Evolutionary conservation across 257 asterid genomes (phyloP), one percentile per base, ranked within the genome.

Genomic region (Henckelia pumila): DNA sequence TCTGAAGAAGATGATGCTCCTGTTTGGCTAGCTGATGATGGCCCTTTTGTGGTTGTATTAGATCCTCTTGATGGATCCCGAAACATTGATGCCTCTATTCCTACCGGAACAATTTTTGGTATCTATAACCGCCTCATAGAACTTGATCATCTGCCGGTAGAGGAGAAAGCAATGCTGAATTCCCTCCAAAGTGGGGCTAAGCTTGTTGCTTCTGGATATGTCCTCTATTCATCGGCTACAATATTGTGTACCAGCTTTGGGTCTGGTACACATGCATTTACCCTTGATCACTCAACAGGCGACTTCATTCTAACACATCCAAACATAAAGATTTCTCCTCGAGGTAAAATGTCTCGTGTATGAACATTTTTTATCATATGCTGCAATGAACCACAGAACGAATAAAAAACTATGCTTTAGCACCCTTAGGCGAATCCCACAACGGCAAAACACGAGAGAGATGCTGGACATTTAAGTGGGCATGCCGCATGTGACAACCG

Each of bases 101-200:
- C 98, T n/a, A 92, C 97, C 4, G 98, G 98, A 47, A 88, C 96
- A 30, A 92, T 92, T 69, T 89, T 92, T 13, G 98, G 98, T 60
- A 73, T 92, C 73, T 92, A 92, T 55, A 80, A 61, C 49, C 92
- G 89, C 22, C 96, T 92, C 4, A 70, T 40, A 60, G 98, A 92
- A 69, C 68, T 86, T 13, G 96, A 89, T 79, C 94, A 88, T 78
- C 79, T 89, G 52, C 96, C 92, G 3, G 75, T 49, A 26, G 85
- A 82, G 75, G 97, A 92, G 65, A 92, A 86, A 74, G 89, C 97
- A 4, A 69, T 59, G 69, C 82, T 92, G 37, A 92, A 92, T 78
- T 92, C 92, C 50, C 94, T 92, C 63, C 98, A 88, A 67, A 83
- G 94, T 75, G 98, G 98, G 49, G 37, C 84, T 11, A 90, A 78